These are phyloP conservation scores for Hypoxylon fuscum DNA, from an alignment of 495 filamentous ascomycete species.

Conservation along the genomic window DNA sequence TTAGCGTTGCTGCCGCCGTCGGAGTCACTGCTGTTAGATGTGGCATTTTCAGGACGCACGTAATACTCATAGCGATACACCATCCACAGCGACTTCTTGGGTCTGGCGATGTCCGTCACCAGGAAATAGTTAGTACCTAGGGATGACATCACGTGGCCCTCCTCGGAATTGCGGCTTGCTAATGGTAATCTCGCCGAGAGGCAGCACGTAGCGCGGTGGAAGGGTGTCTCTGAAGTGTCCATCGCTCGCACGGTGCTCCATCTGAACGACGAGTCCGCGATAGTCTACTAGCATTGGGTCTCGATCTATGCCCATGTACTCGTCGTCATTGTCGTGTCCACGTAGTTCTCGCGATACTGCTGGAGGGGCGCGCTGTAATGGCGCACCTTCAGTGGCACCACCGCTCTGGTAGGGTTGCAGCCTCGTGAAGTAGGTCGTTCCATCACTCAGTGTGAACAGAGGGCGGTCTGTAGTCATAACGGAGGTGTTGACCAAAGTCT, in stretches of 20 bases:
- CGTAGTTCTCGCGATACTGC: not conserved
- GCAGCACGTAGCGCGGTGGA: not conserved
- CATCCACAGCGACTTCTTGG: constrained; percentile 13
- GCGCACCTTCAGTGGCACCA: no score
- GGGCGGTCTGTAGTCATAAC: not conserved
- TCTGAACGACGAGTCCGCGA: not conserved
- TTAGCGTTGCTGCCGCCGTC: no score
- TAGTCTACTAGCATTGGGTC: no score
- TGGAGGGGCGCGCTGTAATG: no score
- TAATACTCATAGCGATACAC: constrained; percentile 2
- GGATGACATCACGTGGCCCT: not conserved
- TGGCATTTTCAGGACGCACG: no score
- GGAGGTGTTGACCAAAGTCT: not conserved
- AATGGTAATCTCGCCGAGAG: constrained; percentile 3
- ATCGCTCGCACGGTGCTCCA: not conserved
- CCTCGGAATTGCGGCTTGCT: not conserved
- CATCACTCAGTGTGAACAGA: constrained; percentile 1
- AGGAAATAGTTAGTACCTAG: constrained; percentile 8
- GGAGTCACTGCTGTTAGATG: no score
- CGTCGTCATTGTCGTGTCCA: not conserved
- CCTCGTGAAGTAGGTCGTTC: constrained; percentile 1
- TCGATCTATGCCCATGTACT: not conserved
- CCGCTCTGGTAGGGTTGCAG: not conserved
- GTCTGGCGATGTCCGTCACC: constrained; percentile 7
- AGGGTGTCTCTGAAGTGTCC: no score